Conservation (phyloP, 2,329 filamentous ascomycete genomes). For the Sporothrix inflata region DNA sequence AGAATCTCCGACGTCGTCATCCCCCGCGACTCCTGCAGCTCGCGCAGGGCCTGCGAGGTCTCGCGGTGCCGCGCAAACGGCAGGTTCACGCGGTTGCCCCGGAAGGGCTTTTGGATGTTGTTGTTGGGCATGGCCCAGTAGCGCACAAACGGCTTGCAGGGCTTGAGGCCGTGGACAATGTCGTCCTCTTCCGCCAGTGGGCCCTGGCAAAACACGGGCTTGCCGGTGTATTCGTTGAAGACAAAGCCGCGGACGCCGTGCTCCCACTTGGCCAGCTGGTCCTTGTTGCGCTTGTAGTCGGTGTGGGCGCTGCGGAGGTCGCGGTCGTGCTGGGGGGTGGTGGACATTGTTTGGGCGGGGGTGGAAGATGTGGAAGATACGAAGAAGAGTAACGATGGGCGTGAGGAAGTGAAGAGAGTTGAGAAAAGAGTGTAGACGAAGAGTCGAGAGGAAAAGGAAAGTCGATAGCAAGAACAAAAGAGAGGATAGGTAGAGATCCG, state of each 20-base stretch:
- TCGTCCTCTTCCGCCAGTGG: background rate
- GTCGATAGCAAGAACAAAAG: background rate
- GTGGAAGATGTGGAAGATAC: background rate
- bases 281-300: slow-evolving; percentile 51
- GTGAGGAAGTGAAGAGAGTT: background rate
- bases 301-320: slow-evolving; percentile 50
- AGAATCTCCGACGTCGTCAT: slow-evolving; percentile 7
- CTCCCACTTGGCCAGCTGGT: slow-evolving; percentile 49
- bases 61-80: background rate
- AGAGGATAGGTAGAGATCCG: background rate
- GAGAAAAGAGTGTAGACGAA: background rate
- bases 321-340: slow-evolving; percentile 40
- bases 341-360: background rate
- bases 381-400: background rate
- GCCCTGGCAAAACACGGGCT: background rate
- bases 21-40: background rate
- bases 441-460: background rate
- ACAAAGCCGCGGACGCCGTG: slow-evolving; percentile 42
- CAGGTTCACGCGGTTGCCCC: background rate
- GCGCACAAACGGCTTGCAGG: background rate
- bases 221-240: slow-evolving; percentile 36
- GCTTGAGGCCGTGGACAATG: background rate
- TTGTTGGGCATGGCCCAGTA: slow-evolving; percentile 9
- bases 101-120: background rate
- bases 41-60: background rate